phyloP scores from a whole-genome alignment of 2,329 filamentous ascomycete species.

The Diaporthe eres region DNA sequence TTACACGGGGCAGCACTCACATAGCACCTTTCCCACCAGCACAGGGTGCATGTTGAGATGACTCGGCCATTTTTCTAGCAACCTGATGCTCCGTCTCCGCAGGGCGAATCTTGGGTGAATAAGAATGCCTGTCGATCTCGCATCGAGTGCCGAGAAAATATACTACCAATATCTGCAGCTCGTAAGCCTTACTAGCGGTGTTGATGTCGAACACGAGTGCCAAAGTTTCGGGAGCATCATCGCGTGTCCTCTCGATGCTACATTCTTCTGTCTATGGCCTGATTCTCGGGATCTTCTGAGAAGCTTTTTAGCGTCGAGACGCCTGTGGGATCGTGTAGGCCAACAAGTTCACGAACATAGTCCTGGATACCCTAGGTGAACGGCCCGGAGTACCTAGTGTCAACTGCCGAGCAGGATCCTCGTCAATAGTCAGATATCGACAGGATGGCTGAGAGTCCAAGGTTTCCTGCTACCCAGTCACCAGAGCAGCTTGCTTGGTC shows the following conservation, averaged over 20 bases:
- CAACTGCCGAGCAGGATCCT: slow-evolving; percentile 22
- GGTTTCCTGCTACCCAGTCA: not conserved
- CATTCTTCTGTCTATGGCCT: not conserved
- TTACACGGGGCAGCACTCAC: slow-evolving; percentile 14
- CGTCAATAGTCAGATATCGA: slow-evolving; percentile 17
- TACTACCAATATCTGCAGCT: slow-evolving; percentile 28
- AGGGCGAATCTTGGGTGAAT: slow-evolving; percentile 16
- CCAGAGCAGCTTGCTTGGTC: not conserved
- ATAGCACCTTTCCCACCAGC: not conserved
- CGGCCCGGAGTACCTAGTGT: slow-evolving; percentile 19
- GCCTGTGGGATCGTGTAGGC: not conserved
- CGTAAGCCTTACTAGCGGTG: slow-evolving; percentile 16
- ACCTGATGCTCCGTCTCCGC: slow-evolving; percentile 23
- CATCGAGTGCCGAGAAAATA: slow-evolving; percentile 15
- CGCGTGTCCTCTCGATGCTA: not conserved
- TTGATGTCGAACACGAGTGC: slow-evolving; percentile 7
- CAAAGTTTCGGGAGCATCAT: slow-evolving; percentile 14
- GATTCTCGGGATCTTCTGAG: not conserved
- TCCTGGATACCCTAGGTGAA: not conserved
- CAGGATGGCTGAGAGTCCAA: slow-evolving; percentile 1
- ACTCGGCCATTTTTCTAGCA: slow-evolving; percentile 23
- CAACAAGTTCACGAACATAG: not conserved
- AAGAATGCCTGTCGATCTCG: slow-evolving; percentile 13
- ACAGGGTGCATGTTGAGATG: not conserved
- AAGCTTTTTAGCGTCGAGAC: not conserved